phyloP scores from a whole-genome alignment of 2,329 filamentous ascomycete genomes.

The Elsinoe fawcettii region DNA sequence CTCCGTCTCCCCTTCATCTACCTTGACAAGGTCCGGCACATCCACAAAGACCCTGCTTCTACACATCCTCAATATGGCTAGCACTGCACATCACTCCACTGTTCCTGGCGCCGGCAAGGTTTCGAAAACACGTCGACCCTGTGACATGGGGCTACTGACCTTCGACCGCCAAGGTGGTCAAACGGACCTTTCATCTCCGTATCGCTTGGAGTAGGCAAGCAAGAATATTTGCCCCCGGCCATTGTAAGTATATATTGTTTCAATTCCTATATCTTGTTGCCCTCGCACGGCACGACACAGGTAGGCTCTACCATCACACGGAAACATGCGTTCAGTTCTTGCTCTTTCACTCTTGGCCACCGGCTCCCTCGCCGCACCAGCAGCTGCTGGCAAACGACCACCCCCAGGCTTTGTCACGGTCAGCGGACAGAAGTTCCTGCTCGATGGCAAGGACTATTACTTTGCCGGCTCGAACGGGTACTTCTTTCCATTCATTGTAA shows the following conservation, averaged over 20 bases:
- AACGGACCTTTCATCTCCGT: constrained; percentile 15
- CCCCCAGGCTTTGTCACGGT: constrained; percentile 43
- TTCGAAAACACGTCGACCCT: background rate
- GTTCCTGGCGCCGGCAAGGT: constrained; percentile 12
- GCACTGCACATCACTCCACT: background rate
- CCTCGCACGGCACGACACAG: background rate
- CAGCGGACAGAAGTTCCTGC: constrained; percentile 44
- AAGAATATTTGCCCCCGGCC: background rate
- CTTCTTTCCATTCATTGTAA: constrained; percentile 45
- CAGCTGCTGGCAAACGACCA: background rate
- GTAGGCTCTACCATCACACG: background rate
- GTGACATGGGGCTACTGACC: constrained; percentile 8
- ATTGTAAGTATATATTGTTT: background rate
- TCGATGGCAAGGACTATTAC: constrained; percentile 49
- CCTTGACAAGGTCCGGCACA: background rate
- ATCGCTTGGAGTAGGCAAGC: constrained; percentile 9
- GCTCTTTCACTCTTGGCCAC: background rate
- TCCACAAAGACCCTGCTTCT: background rate
- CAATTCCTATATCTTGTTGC: background rate
- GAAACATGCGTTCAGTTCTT: constrained; percentile 4
- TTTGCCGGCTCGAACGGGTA: constrained; percentile 53
- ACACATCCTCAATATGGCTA: background rate
- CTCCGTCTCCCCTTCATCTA: constrained; percentile 3
- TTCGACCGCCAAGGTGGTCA: constrained; percentile 12
- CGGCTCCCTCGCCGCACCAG: constrained; percentile 1